Percentiles rank a stretch among this genome's conserved stretches.
These are phyloP conservation scores for Irpex sp. DNA, from an alignment of 1,284 basidiomycete genomes.

Conservation along the genomic window DNA sequence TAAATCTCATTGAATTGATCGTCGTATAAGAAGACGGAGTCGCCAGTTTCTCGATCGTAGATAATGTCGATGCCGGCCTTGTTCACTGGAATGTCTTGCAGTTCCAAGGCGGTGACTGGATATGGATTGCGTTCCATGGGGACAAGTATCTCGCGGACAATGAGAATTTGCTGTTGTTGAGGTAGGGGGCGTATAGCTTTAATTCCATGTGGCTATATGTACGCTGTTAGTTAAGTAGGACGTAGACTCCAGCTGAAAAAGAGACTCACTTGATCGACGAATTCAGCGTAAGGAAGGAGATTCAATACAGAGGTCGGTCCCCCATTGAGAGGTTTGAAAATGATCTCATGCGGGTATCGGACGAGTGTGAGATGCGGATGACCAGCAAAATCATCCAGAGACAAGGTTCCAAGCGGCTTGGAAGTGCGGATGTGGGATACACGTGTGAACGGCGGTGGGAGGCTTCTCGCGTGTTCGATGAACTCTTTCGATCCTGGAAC, in stretches of 20 bases:
- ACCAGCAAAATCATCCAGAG: constrained; percentile 40
- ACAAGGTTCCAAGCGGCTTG: constrained; percentile 39
- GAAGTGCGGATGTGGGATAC: constrained; percentile 30
- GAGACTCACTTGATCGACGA: constrained; percentile 3
- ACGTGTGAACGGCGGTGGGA: constrained; percentile 35
- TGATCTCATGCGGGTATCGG: constrained; percentile 36
- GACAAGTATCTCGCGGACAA: constrained; percentile 37
- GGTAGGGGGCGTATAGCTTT: constrained; percentile 48
- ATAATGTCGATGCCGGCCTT: constrained; percentile 14
- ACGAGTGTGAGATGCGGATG: constrained; percentile 41
- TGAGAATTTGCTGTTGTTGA: constrained; percentile 44
- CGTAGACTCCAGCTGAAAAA: constrained; percentile 8
- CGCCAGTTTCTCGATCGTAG: constrained; percentile 16
- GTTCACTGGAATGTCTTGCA: constrained; percentile 15
- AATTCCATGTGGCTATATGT: constrained; percentile 36
- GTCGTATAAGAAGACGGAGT: constrained; percentile 18
- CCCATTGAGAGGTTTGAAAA: constrained; percentile 39
- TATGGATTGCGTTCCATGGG: constrained; percentile 3
- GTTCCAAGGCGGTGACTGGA: constrained; percentile 16
- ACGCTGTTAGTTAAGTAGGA: constrained; percentile 13
- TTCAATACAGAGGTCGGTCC: constrained; percentile 22
- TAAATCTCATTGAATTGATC: constrained; percentile 33
- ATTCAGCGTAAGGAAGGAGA: constrained; percentile 4
- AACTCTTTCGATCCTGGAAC: constrained; percentile 36
- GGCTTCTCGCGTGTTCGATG: constrained; percentile 26